Percentiles rank a stretch among this genome's conserved stretches.
Evolutionary conservation across 257 asterid species (phyloP).

Genomic region (Solanum virginianum): DNA sequence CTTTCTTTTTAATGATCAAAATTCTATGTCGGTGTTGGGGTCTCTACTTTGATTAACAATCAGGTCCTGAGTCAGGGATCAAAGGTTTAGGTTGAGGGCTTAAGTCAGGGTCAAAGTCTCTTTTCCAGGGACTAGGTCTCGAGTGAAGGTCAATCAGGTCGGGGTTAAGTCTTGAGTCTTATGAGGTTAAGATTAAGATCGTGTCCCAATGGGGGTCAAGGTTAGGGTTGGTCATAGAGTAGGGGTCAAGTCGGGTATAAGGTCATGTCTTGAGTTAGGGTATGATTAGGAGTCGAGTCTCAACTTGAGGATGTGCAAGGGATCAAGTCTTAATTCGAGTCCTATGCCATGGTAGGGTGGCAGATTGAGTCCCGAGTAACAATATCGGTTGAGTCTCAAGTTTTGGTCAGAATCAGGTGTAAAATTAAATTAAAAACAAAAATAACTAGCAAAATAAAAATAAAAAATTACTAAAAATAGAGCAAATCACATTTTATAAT

Average conservation of each 20-base stretch:
- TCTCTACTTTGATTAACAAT: neutral
- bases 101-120: neutral
- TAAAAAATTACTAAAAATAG: no score
- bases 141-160: neutral
- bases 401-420: neutral
- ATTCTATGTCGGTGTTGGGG: neutral
- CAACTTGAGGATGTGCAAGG: neutral
- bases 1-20: neutral
- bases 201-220: neutral
- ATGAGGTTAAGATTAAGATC: neutral
- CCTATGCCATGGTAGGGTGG: neutral
- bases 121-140: neutral
- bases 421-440: neutral
- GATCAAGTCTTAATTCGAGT: neutral
- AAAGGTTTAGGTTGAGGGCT: neutral
- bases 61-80: neutral
- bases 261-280: neutral
- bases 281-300: neutral
- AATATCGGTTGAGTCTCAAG: neutral
- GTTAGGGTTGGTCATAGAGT: neutral
- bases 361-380: neutral
- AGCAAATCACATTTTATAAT: no score
- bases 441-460: neutral
- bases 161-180: neutral
- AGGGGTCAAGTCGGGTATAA: neutral